These are phyloP conservation scores for Colletotrichum truncatum DNA, from an alignment of 2,329 filamentous ascomycete genomes.

Conservation along the genomic window DNA sequence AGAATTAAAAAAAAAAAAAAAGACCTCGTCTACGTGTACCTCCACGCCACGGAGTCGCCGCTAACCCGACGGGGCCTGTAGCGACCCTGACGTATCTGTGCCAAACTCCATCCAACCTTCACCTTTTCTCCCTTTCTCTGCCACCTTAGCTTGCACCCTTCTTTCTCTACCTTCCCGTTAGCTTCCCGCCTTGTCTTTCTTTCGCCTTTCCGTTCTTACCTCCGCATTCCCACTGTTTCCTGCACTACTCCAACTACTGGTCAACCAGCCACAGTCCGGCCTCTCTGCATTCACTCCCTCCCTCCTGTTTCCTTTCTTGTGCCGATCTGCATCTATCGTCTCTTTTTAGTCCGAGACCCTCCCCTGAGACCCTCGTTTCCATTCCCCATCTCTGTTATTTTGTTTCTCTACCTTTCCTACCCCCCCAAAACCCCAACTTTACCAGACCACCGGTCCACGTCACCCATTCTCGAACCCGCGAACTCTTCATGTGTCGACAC, in stretches of 20 bases:
- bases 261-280: conserved; percentile 24
- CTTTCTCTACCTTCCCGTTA: conserved; percentile 7
- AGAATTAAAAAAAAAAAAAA: too few relatives aligned
- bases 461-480: background rate
- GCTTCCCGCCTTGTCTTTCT: conserved; percentile 30
- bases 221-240: conserved; percentile 35
- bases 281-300: conserved; percentile 26
- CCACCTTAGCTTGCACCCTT: conserved; percentile 25
- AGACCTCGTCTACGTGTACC: background rate
- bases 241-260: conserved; percentile 17
- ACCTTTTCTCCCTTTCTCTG: conserved; percentile 3
- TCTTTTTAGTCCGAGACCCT: conserved; percentile 26
- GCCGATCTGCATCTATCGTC: conserved; percentile 7
- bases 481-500: conserved; percentile 26
- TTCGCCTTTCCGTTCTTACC: conserved; percentile 4
- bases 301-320: conserved; percentile 6
- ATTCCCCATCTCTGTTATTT: conserved; percentile 1
- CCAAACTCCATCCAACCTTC: conserved; percentile 25
- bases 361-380: conserved; percentile 20
- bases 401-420: background rate
- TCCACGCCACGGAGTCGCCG: conserved; percentile 14
- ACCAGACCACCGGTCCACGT: conserved; percentile 2
- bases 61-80: conserved; percentile 8
- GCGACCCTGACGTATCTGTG: conserved; percentile 20
- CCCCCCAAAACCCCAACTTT: background rate